These are phyloP conservation scores for Aphanomyces stellatus DNA, from an alignment of 352 stramenopile species.

Conservation along the genomic window DNA sequence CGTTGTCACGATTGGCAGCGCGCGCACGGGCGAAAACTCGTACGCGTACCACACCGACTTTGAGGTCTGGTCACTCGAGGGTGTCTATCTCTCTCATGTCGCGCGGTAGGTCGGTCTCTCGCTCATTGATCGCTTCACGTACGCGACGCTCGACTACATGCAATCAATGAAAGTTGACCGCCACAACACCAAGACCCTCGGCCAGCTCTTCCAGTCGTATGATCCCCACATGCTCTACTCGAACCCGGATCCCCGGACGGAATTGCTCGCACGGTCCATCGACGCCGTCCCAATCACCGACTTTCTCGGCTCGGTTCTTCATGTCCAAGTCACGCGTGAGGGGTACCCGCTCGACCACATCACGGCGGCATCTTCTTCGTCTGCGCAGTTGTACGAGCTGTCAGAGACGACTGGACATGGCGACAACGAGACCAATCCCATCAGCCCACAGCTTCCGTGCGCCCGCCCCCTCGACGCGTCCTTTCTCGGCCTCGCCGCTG, in stretches of 20 bases:
- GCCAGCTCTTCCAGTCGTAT: slow-evolving; percentile 75
- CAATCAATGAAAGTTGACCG: slow-evolving; percentile 70
- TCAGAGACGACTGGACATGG: too few species aligned
- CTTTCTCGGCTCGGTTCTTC: slow-evolving; percentile 82
- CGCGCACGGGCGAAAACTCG: slow-evolving; percentile 88
- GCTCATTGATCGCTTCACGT: slow-evolving; percentile 87
- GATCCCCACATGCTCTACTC: slow-evolving; percentile 77
- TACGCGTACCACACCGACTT: slow-evolving; percentile 89
- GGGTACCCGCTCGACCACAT: slow-evolving; percentile 58
- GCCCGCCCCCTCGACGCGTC: too few species aligned
- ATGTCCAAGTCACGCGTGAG: slow-evolving; percentile 68
- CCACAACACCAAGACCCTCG: slow-evolving; percentile 40
- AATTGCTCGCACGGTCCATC: slow-evolving; percentile 63
- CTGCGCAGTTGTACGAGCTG: too few species aligned
- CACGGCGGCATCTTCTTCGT: too few species aligned
- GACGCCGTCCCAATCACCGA: slow-evolving; percentile 75
- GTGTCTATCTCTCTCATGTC: background rate
- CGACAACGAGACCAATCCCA: too few species aligned
- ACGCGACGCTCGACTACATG: slow-evolving; percentile 81
- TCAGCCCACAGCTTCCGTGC: too few species aligned
- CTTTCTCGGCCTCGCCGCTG: too few species aligned
- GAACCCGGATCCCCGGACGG: slow-evolving; percentile 63
- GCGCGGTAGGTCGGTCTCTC: slow-evolving; percentile 59
- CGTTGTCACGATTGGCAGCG: slow-evolving; percentile 90
- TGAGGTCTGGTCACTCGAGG: slow-evolving; percentile 31